A percentile compares a stretch with the other conserved stretches of the same genome.
These are phyloP conservation scores for Populus hybrid DNA, from an alignment of 441 rosid species.

Conservation along the genomic window DNA sequence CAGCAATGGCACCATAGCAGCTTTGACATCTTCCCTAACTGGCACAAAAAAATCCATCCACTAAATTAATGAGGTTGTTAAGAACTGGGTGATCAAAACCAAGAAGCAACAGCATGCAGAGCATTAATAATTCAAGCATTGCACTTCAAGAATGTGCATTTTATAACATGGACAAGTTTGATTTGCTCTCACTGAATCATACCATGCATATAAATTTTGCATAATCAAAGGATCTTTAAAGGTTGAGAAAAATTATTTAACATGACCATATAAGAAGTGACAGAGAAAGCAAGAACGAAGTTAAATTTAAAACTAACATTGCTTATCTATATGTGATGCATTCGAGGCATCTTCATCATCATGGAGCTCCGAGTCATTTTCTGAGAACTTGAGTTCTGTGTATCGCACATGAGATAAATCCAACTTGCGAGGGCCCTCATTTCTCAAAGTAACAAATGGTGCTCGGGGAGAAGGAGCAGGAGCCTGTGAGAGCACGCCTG, in stretches of 20 bases:
- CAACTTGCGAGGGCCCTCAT: slow-evolving; percentile 28
- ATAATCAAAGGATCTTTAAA: neutral
- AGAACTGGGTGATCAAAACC: neutral
- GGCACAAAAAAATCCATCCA: slow-evolving; percentile 19
- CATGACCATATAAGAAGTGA: neutral
- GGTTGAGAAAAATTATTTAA: neutral
- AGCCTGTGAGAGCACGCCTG: slow-evolving; percentile 33
- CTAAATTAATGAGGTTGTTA: neutral
- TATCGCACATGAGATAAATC: slow-evolving; percentile 40
- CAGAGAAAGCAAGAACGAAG: neutral
- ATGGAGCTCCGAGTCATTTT: slow-evolving; percentile 41
- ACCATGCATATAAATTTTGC: neutral
- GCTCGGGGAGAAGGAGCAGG: slow-evolving; percentile 83
- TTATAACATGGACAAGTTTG: neutral
- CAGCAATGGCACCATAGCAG: slow-evolving; percentile 33
- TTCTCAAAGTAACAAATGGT: slow-evolving; percentile 29
- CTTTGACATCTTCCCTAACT: slow-evolving; percentile 44
- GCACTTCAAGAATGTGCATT: neutral
- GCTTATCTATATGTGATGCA: slow-evolving; percentile 20
- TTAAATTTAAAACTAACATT: slow-evolving; percentile 26
- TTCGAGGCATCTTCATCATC: slow-evolving; percentile 43
- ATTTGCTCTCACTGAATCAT: neutral
- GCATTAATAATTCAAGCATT: neutral
- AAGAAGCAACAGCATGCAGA: neutral
- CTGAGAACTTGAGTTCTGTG: slow-evolving; percentile 48